Conservation (phyloP, 169 alveolate species). For the Cyclospora cayetanensis region DNA sequence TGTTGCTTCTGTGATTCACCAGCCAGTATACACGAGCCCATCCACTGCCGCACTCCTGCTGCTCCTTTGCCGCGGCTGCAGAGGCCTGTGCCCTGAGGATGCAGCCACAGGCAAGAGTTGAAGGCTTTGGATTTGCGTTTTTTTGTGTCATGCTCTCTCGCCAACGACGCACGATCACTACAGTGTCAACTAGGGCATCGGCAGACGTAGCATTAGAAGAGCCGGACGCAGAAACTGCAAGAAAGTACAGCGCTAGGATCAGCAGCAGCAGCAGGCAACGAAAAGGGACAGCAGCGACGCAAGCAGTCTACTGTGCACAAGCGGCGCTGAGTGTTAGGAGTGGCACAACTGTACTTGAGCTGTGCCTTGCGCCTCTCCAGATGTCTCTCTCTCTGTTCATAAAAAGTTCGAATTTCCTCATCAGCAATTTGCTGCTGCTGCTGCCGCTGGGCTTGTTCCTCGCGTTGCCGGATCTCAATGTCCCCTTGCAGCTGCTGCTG, state of each 20-base stretch:
- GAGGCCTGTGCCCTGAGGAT: not conserved
- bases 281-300: not conserved
- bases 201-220: no score
- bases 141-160: no score
- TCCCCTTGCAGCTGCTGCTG: slow-evolving; percentile 12
- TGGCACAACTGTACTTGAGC: not conserved
- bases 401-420: not conserved
- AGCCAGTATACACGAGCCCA: not conserved
- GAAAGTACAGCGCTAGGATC: not conserved
- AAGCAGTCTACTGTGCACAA: no score
- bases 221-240: not conserved
- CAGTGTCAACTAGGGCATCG: no score
- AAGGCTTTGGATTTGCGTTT: no score
- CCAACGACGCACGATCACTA: no score
- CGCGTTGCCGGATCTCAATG: not conserved
- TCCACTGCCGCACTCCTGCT: not conserved
- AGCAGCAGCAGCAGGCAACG: not conserved
- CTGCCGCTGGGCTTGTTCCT: not conserved
- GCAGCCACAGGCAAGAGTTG: not conserved
- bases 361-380: not conserved
- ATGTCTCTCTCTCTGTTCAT: slow-evolving; percentile 7
- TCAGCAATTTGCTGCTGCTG: slow-evolving; percentile 6
- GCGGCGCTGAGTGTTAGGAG: no score
- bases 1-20: not conserved
- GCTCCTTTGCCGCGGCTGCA: not conserved